Conservation (phyloP, 225 moss, liverwort and hornwort genomes). For the Pseudisothecium myosuroides region DNA sequence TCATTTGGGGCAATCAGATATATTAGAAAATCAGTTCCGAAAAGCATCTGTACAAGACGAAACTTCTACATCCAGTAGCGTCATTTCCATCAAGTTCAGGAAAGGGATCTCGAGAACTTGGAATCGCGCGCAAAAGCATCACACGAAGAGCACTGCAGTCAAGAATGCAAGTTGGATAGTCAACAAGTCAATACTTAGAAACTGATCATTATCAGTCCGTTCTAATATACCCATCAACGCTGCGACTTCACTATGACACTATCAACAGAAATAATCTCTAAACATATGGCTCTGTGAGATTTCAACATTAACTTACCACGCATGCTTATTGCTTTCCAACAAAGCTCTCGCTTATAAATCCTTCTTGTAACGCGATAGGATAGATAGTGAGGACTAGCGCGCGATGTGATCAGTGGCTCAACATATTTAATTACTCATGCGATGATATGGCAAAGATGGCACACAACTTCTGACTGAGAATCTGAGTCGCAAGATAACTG, state of each 20-base stretch:
- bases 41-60: neutral
- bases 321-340: neutral
- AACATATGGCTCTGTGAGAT: neutral
- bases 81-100: neutral
- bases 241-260: neutral
- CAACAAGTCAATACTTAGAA: neutral
- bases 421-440: neutral
- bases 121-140: neutral
- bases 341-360: neutral
- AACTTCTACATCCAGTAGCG: neutral
- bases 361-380: neutral
- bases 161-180: neutral
- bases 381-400: neutral
- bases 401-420: neutral
- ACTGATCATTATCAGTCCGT: neutral
- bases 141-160: neutral
- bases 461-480: neutral
- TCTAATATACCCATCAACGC: neutral
- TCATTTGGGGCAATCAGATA: neutral
- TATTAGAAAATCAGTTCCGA: neutral
- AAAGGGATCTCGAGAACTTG: neutral
- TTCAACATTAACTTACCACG: neutral
- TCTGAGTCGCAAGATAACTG: neutral
- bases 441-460: neutral
- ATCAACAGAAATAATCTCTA: neutral